These are phyloP conservation scores for Podila verticillata DNA, from an alignment of 192 early-diverging fungal genomes.

Conservation along the genomic window DNA sequence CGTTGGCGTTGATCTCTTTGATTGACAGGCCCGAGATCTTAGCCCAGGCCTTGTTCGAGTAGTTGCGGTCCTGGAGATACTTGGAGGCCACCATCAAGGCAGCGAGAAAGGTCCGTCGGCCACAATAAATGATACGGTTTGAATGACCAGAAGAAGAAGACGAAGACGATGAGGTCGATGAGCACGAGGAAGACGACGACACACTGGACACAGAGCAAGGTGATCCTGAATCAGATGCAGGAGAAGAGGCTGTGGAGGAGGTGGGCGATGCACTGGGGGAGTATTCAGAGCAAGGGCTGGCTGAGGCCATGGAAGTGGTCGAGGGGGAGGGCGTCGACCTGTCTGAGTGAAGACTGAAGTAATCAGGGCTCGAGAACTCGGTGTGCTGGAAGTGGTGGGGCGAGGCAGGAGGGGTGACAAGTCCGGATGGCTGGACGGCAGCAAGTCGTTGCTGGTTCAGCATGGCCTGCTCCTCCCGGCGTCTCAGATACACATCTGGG, in stretches of 20 bases:
- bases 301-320: slow-evolving; percentile 29
- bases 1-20: slow-evolving; percentile 81
- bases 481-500: slow-evolving; percentile 35
- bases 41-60: slow-evolving; percentile 89
- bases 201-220: slow-evolving; percentile 26
- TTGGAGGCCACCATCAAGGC: slow-evolving; percentile 90
- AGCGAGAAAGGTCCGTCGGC: slow-evolving; percentile 85
- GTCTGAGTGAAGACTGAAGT: slow-evolving; percentile 30
- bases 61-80: slow-evolving; percentile 86
- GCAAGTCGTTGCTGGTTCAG: slow-evolving; percentile 11
- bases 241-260: slow-evolving; percentile 24
- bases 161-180: slow-evolving; percentile 20
- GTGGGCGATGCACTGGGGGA: slow-evolving; percentile 24
- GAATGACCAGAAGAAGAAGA: slow-evolving; percentile 15
- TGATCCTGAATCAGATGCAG: slow-evolving; percentile 15
- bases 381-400: slow-evolving; percentile 28
- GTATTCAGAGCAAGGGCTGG: slow-evolving; percentile 31
- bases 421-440: slow-evolving; percentile 9
- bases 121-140: slow-evolving; percentile 64
- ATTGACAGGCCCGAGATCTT: slow-evolving; percentile 85
- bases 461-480: slow-evolving; percentile 36
- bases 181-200: slow-evolving; percentile 2
- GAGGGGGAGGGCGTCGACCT: slow-evolving; percentile 30
- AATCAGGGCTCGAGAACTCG: slow-evolving; percentile 20
- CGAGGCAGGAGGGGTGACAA: slow-evolving; percentile 42